Evolutionary conservation across 129 eudicot species (phyloP), one percentile per base, ranked within the genome.

Genomic region (Tagetes patula): DNA sequence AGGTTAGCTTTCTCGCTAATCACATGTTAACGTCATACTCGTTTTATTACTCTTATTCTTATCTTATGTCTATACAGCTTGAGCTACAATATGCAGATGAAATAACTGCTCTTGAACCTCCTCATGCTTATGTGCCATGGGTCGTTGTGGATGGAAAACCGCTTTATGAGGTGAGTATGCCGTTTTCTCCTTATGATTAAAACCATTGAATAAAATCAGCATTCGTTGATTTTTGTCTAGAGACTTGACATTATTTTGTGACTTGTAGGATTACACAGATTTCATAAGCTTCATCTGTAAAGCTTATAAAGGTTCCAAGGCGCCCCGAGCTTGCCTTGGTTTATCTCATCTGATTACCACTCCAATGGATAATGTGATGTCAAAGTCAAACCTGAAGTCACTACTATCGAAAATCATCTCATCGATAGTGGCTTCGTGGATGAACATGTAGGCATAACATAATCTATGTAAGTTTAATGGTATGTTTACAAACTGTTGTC

Each of bases 71-170:
- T 56, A 30, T 56, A 80, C 84, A 89, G 96, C 96, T 92, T 76
- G 89, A 85, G 80, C 83, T 92, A 14, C 65, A 75, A 75, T 89
- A 90, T 74, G 97, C 88, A 7, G 96, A 85, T 9, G 86, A 82
- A 72, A 94, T 91, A 63, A 75, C 78, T 41, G 86, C 88, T 38
- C 97, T 94, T 56, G 73, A 87, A 79, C 99, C 99, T 77, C 94
- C 91, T 64, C 97, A 94, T 79, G 71, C 67, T 55, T 94, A 90
- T 30, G 99, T 94, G 40, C 99, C 99, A 30, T 94, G 99, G 99
- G 92, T 94, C 31, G 85, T 82, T 50, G 91, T 94, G 13, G 84
- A 94, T 69, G 97, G 97, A 61, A 77, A 88, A 59, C 99, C 99
- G 32, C 85, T 94, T 42, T 86, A 87, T 20, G 97, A 94, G 43